Evolutionary conservation across 192 early-diverging fungal species (phyloP).

Genomic region (Backusella psychrophila): DNA sequence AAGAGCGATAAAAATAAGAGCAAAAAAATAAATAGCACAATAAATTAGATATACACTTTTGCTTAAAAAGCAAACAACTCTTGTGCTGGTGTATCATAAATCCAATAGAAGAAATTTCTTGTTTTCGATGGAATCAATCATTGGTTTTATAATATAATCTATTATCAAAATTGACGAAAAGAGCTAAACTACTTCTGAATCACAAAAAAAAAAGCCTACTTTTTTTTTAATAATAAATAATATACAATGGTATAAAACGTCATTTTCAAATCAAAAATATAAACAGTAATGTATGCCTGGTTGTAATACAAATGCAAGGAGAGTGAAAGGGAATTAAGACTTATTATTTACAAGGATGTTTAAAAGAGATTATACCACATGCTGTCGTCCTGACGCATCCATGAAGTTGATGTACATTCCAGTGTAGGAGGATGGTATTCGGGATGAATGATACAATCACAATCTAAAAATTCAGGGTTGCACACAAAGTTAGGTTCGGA

Average conservation of each 20-base stretch:
- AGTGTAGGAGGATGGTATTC: background rate
- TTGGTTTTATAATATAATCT: background rate
- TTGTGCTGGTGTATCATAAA: background rate
- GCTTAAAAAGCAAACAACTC: background rate
- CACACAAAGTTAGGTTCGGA: background rate
- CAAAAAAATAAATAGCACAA: background rate
- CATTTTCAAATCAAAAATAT: conserved; percentile 7
- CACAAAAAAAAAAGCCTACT: background rate
- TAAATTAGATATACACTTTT: background rate
- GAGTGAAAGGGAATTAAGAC: background rate
- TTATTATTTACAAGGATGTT: background rate
- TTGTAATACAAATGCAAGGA: conserved; percentile 8
- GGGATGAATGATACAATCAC: conserved; percentile 5
- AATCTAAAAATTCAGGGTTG: conserved; percentile 1
- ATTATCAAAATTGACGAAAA: background rate
- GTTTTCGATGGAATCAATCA: background rate
- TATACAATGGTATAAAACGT: background rate
- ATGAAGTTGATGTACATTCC: background rate
- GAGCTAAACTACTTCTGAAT: background rate
- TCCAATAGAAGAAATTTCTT: background rate
- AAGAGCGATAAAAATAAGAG: background rate
- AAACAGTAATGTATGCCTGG: conserved; percentile 2
- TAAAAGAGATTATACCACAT: conserved; percentile 4
- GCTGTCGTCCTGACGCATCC: background rate
- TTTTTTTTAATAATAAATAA: conserved; percentile 4